Evolutionary conservation across 140 eudicot species (phyloP), one percentile per base, ranked within the genome.

Genomic region (Stevia rebaudiana): DNA sequence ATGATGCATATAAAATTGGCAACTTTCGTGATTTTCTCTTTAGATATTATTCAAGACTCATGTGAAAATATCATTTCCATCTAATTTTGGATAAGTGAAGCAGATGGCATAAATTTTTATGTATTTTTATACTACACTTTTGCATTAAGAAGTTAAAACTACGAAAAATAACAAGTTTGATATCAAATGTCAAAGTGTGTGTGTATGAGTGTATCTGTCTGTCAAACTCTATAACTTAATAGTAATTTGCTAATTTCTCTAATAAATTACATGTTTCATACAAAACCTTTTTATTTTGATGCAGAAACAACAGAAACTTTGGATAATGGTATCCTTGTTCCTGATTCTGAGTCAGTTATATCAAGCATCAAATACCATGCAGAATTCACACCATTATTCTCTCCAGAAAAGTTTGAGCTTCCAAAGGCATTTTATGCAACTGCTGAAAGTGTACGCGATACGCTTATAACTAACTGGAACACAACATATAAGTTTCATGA

Each of bases 341-440:
- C 89, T 11, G 94, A 91, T 76, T 52, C 90, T 54, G 75, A 79
- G 37, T 84, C 95, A 8, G 74, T 84, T 63, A 81, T 84, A 56
- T 84, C 96, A 35, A 91, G 96, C 65, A 87, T 91, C 67, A 84
- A 82, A 67, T 87, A 84, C 77, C 98, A 91, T 43, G 87, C 96
- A 6, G 97, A 86, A 76, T 86, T 86, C 84, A 82, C 97, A 19
- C 97, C 97, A 0, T 82, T 77, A 23, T 90, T 84, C 74, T 76
- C 97, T 67, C 85, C 94, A 33, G 88, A 84, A 41, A 54, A 59
- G 3, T 86, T 84, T 63, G 95, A 82, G 52, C 90, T 78, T 56
- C 84, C 94, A 18, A 84, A 91, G 80, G 96, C 92, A 12, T 91
- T 61, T 51, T 77, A 78, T 37, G 98, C 98, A 15, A 87, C 98